Percentiles rank a stretch among this genome's conserved stretches.
These are phyloP conservation scores for Ramularia collo-cygni DNA, from an alignment of 2,329 filamentous ascomycete genomes.

Conservation along the genomic window DNA sequence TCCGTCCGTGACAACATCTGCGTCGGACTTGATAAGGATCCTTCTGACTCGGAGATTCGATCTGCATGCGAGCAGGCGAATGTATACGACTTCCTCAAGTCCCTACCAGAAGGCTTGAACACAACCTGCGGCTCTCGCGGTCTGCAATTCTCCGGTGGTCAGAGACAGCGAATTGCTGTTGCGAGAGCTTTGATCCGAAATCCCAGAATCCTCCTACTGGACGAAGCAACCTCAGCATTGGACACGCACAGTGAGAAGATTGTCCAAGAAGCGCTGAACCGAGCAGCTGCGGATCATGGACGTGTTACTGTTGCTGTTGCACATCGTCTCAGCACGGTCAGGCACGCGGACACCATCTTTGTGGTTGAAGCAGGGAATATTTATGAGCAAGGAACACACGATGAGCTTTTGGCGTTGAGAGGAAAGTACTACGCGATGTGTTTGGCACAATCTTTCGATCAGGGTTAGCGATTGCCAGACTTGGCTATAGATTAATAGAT, in stretches of 20 bases:
- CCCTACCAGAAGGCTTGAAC: conserved; percentile 45
- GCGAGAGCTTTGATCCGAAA: conserved; percentile 49
- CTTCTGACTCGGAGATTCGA: conserved; percentile 36
- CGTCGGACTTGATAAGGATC: conserved; percentile 37
- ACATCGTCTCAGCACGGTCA: conserved; percentile 35
- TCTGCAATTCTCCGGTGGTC: conserved; percentile 46
- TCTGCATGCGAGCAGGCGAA: conserved; percentile 46
- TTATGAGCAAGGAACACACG: conserved; percentile 34
- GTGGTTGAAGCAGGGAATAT: conserved; percentile 35
- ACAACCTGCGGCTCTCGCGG: conserved; percentile 47
- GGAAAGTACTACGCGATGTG: conserved; percentile 42
- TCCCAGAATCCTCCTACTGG: conserved; percentile 48
- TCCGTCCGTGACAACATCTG: conserved; percentile 55
- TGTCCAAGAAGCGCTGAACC: conserved; percentile 62
- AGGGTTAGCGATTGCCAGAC: conserved; percentile 15
- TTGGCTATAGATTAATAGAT: too few species aligned
- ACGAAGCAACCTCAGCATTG: conserved; percentile 54
- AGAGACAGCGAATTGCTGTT: conserved; percentile 51
- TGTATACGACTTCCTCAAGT: conserved; percentile 47
- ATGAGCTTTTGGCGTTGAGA: conserved; percentile 32
- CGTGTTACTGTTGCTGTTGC: conserved; percentile 38
- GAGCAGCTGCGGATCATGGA: conserved; percentile 28
- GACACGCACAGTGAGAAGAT: conserved; percentile 61
- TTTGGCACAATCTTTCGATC: conserved; percentile 37
- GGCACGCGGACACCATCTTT: conserved; percentile 34